Base-by-base conservation (phyloP, 257 asterid genomes). In the Paulownia fortunei region DNA sequence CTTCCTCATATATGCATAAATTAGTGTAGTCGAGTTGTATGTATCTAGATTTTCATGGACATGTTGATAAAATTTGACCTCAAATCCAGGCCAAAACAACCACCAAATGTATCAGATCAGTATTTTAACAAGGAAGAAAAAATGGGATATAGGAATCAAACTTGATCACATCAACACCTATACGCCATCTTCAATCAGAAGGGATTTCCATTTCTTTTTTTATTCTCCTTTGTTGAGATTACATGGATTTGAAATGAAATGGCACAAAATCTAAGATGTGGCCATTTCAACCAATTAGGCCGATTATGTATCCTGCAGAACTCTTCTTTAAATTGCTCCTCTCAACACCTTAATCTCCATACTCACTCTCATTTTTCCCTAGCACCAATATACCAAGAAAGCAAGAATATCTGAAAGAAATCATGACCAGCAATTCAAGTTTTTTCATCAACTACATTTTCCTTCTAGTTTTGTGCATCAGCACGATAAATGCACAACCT, bases 231-330 rank as follows among this genome's bases (percentile, higher is more conserved):
- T 5, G 85, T 81, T 79, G 74, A 77, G 81, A 79, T 81, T 60
- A 39, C 78, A 60, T 32, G 46, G 52, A 77, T 73, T 77, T 71
- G 55, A 69, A 74, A 59, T 34, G 21, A 23, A 62, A 2, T 51
- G 70, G 8, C 67, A 79, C 67, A 76, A 72, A 59, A 82, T 80
- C 75, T 63, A 11, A 42, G 86, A 82, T 82, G 84, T 79, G 8
- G 61, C 83, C 88, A 77, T 82, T 80, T 78, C 87, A 88, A 82
- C 89, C 79, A 78, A 86, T 76, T 65, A 71, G 41, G 69, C 79
- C 65, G 30, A 62, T 74, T 36, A 79, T 44, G 8, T 27, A 26
- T 37, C 44, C 30, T 27, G 9, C 59, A 26, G 4, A 52, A 30
- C 41, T 39, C 74, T 59, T 30, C 63, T 82, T 64, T 82, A 84